Evolutionary conservation across 805 yeast species (phyloP).

Genomic region (Spathaspora gorwiae): DNA sequence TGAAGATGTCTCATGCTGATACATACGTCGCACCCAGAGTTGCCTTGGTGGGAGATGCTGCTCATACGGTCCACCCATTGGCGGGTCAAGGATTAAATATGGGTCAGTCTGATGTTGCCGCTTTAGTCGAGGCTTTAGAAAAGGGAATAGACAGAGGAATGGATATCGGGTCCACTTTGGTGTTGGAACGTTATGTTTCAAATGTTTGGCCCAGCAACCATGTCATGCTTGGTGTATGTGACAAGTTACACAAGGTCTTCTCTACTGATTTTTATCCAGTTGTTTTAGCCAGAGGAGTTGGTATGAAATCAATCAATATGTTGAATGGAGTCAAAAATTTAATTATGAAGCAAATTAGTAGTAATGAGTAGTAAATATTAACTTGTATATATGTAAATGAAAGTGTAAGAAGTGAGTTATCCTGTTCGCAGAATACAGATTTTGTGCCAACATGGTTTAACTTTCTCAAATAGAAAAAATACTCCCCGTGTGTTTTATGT

Average conservation of each 20-base stretch:
- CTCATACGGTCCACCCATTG: slow-evolving; percentile 94
- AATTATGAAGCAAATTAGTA: slow-evolving; percentile 49
- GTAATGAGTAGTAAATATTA: neutral
- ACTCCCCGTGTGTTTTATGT: too few relatives aligned
- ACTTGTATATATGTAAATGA: too few relatives aligned
- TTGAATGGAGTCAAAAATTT: slow-evolving; percentile 63
- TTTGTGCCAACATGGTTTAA: too few relatives aligned
- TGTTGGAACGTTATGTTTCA: slow-evolving; percentile 82
- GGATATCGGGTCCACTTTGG: slow-evolving; percentile 79
- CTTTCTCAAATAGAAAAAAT: too few relatives aligned
- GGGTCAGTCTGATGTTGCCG: slow-evolving; percentile 91
- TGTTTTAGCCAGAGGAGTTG: slow-evolving; percentile 70
- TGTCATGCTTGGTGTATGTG: slow-evolving; percentile 79
- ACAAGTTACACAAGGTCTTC: slow-evolving; percentile 85
- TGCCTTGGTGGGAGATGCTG: slow-evolving; percentile 97
- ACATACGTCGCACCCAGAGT: slow-evolving; percentile 77
- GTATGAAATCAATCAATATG: slow-evolving; percentile 65
- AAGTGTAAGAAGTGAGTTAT: too few relatives aligned
- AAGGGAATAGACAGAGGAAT: slow-evolving; percentile 70
- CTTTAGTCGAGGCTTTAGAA: slow-evolving; percentile 65
- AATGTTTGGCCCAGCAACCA: slow-evolving; percentile 81
- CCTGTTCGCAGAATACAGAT: too few relatives aligned
- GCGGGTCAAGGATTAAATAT: slow-evolving; percentile 98
- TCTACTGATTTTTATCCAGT: slow-evolving; percentile 68
- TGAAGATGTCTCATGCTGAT: slow-evolving; percentile 86